These are phyloP conservation scores for Peterozyma xylosa DNA, from an alignment of 805 yeast species.

Conservation along the genomic window DNA sequence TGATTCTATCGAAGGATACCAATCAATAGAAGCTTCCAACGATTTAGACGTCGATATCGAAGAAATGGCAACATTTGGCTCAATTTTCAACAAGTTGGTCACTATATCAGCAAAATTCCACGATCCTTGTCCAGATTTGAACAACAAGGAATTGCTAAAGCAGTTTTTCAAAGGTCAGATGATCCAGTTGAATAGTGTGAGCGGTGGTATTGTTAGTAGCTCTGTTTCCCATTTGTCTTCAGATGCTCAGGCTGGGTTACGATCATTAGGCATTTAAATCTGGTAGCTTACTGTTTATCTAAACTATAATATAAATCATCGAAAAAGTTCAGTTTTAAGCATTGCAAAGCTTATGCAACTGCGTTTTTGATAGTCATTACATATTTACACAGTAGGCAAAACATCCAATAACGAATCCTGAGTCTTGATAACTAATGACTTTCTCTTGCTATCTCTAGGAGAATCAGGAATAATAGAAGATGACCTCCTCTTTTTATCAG, in stretches of 20 bases:
- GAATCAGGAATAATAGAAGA: too few relatives aligned
- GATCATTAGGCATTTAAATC: slow-evolving; percentile 5
- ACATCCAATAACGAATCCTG: too few relatives aligned
- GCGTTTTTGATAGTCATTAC: too few relatives aligned
- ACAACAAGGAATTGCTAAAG: slow-evolving; percentile 20
- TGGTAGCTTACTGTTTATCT: too few relatives aligned
- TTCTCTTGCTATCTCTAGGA: too few relatives aligned
- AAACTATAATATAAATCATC: too few relatives aligned
- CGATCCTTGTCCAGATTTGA: slow-evolving; percentile 63
- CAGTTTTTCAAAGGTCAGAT: slow-evolving; percentile 24
- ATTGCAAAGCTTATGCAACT: too few relatives aligned
- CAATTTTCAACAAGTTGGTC: slow-evolving; percentile 69
- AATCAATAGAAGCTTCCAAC: slow-evolving; percentile 20
- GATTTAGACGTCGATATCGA: slow-evolving; percentile 48
- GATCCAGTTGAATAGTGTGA: slow-evolving; percentile 11
- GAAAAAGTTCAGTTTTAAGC: too few relatives aligned
- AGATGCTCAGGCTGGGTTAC: slow-evolving; percentile 6
- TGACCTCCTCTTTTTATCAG: too few relatives aligned
- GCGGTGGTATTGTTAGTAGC: slow-evolving; percentile 8
- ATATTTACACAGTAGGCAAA: too few relatives aligned
- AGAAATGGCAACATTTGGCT: slow-evolving; percentile 75
- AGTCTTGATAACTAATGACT: too few relatives aligned
- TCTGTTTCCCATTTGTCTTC: neutral
- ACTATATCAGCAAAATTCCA: slow-evolving; percentile 51
- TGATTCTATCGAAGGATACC: slow-evolving; percentile 25